phyloP scores from a whole-genome alignment of 352 stramenopile species.

The Phytophthora constricta region DNA sequence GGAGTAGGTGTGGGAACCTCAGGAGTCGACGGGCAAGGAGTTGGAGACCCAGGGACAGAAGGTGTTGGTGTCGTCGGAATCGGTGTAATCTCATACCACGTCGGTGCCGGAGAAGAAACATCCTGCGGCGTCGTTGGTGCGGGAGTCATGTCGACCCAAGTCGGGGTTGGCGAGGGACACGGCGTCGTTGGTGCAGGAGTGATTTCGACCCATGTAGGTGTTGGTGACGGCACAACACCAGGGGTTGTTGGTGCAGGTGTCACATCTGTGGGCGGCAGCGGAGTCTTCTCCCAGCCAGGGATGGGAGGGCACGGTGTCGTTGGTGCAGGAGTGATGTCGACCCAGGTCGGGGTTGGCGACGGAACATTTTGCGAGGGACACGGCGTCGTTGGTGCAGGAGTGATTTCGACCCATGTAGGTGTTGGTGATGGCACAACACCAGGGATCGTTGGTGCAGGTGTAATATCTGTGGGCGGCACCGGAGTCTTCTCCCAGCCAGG shows the following conservation, averaged over 20 bases:
- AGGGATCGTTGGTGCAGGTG: conserved; percentile 12
- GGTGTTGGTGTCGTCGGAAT: not conserved
- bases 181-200: conserved; percentile 18
- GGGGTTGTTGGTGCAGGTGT: conserved; percentile 14
- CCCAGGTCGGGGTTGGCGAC: no score
- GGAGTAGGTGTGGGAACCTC: not conserved
- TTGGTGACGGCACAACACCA: conserved; percentile 6
- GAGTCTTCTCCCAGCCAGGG: conserved; percentile 15
- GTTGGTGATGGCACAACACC: conserved; percentile 9
- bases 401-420: conserved; percentile 5
- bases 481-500: conserved; percentile 17
- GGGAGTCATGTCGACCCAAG: no score
- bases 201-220: conserved; percentile 4
- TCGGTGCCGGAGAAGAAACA: not conserved
- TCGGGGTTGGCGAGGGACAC: conserved; percentile 1
- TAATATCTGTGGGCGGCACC: conserved; percentile 2
- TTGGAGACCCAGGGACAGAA: not conserved
- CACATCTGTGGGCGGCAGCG: not conserved
- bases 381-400: conserved; percentile 15
- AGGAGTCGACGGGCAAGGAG: not conserved
- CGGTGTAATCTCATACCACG: no score
- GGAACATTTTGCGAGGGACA: conserved; percentile 1
- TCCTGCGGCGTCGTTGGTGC: not conserved
- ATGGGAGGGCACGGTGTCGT: conserved; percentile 3
- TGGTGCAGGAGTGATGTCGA: conserved; percentile 1